Conservation (phyloP, 1,139 yeast species). For the Arxiozyma heterogenica region DNA sequence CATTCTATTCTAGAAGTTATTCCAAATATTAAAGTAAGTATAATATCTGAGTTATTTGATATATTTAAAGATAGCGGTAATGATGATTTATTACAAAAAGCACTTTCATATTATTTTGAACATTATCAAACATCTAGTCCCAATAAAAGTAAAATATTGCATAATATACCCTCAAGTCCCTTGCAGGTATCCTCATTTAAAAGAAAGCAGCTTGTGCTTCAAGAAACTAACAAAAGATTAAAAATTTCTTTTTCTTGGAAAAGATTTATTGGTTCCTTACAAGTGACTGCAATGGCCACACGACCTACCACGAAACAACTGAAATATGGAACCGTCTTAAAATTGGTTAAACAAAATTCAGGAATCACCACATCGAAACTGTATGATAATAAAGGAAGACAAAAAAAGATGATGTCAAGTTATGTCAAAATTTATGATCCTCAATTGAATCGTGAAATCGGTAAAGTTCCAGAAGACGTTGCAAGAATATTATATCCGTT, state of each 20-base stretch:
- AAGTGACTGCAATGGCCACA: slow-evolving; percentile 76
- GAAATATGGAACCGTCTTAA: slow-evolving; percentile 41
- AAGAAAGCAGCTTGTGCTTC: background rate
- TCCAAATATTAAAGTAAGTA: slow-evolving; percentile 5
- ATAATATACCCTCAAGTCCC: background rate
- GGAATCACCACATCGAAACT: slow-evolving; percentile 22
- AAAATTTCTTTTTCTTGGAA: slow-evolving; percentile 23
- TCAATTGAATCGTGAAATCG: slow-evolving; percentile 47
- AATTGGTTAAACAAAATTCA: slow-evolving; percentile 31
- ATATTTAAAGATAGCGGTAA: slow-evolving; percentile 3
- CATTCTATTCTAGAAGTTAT: slow-evolving; percentile 6
- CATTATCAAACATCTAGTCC: background rate
- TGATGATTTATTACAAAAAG: background rate
- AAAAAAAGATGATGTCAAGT: slow-evolving; percentile 17
- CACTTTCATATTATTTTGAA: background rate
- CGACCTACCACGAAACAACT: slow-evolving; percentile 55
- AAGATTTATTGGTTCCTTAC: slow-evolving; percentile 58
- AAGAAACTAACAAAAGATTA: background rate
- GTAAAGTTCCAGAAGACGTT: slow-evolving; percentile 64
- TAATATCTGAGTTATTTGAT: slow-evolving; percentile 4
- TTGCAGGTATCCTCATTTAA: background rate
- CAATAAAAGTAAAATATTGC: background rate
- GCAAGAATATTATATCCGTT: slow-evolving; percentile 65
- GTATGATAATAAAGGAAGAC: slow-evolving; percentile 18
- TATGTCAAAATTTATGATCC: slow-evolving; percentile 24